A percentile compares a stretch with the other conserved stretches of the same genome.
Evolutionary conservation across 2,329 filamentous ascomycete species (phyloP).

Genomic region (Fusarium miscanthi): DNA sequence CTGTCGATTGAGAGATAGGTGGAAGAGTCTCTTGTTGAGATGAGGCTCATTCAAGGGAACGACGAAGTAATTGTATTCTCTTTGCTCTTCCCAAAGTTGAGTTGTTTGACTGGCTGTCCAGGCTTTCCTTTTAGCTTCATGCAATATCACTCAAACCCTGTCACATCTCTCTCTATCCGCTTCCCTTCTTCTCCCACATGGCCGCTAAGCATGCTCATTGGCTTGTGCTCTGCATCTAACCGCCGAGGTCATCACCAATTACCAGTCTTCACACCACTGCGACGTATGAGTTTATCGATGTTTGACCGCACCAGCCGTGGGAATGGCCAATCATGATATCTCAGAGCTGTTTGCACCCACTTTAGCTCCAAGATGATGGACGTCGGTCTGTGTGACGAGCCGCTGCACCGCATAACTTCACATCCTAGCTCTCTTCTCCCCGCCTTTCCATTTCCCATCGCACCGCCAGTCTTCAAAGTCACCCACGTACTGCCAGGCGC

Average conservation of each 20-base stretch:
- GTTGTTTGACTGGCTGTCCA: conserved; percentile 17
- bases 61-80: background rate
- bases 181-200: conserved; percentile 21
- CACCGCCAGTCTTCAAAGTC: conserved; percentile 22
- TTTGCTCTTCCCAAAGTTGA: conserved; percentile 16
- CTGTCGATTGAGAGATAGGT: background rate
- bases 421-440: conserved; percentile 23
- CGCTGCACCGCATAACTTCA: conserved; percentile 35
- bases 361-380: conserved; percentile 28
- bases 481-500: conserved; percentile 16
- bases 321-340: conserved; percentile 24
- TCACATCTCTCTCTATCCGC: conserved; percentile 23
- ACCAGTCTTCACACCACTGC: conserved; percentile 38
- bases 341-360: conserved; percentile 16
- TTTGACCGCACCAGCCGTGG: conserved; percentile 14
- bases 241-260: conserved; percentile 52
- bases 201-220: conserved; percentile 49
- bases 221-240: conserved; percentile 49
- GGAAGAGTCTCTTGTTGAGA: background rate
- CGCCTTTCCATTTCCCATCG: conserved; percentile 32
- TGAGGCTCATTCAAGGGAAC: conserved; percentile 14
- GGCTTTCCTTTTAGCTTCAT: conserved; percentile 23
- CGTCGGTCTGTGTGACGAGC: conserved; percentile 34
- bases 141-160: conserved; percentile 23
- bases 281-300: conserved; percentile 27